phyloP scores from a whole-genome alignment of 2,329 filamentous ascomycete genomes.

The Cyphellophora attinorum region DNA sequence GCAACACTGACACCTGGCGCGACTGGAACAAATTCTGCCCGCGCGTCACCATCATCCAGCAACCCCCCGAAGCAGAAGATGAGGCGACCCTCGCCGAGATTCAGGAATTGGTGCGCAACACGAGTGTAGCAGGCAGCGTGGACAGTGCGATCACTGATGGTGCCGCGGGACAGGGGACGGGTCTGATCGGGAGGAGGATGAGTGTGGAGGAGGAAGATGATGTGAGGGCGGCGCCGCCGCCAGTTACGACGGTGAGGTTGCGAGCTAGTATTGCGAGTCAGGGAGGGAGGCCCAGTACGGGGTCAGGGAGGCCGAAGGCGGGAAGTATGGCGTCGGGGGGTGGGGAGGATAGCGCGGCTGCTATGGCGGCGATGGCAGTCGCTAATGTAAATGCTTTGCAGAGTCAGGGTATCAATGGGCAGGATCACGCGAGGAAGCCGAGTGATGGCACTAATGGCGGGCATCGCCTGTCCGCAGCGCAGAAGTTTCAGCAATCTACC shows the following conservation, averaged over 20 bases:
- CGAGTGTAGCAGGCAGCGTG: slow-evolving; percentile 16
- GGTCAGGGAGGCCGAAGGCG: too few species aligned
- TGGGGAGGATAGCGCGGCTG: not conserved
- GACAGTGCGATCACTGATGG: slow-evolving; percentile 17
- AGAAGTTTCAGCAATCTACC: slow-evolving; percentile 13
- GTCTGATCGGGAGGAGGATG: not conserved
- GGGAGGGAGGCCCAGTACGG: not conserved
- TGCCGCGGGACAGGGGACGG: not conserved
- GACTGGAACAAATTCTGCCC: slow-evolving; percentile 40
- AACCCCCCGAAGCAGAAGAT: slow-evolving; percentile 22
- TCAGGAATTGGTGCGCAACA: slow-evolving; percentile 18
- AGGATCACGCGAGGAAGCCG: not conserved
- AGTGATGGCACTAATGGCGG: not conserved
- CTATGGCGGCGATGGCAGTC: not conserved
- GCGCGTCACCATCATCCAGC: slow-evolving; percentile 34
- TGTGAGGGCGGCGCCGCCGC: not conserved
- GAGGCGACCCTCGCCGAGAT: slow-evolving; percentile 13
- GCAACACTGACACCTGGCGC: slow-evolving; percentile 36
- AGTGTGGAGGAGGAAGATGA: slow-evolving; percentile 1
- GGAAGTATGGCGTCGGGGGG: not conserved
- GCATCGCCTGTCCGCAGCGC: slow-evolving; percentile 7
- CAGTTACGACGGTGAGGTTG: slow-evolving; percentile 1
- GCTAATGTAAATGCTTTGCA: not conserved
- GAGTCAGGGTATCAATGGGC: not conserved
- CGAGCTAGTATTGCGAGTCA: not conserved